Evolutionary conservation across 1,284 basidiomycete species (phyloP), one percentile per base, ranked within the genome.

Genomic region (Ustilago xerochloae): DNA sequence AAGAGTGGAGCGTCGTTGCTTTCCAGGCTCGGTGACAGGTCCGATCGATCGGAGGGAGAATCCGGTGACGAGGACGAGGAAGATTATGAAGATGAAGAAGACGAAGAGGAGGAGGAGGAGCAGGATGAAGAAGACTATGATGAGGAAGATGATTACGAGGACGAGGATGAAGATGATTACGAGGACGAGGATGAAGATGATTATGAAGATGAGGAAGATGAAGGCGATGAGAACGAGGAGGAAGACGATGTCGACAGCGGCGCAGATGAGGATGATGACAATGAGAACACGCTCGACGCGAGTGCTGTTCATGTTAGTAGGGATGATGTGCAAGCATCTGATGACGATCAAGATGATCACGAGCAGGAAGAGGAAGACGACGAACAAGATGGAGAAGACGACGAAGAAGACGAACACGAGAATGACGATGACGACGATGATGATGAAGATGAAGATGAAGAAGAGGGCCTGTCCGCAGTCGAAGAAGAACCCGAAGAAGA

Each of bases 41-140:
- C 50, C 16, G 32, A 29, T 2, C 51, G 49, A 7, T 69, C 89
- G 6, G 45, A n/a, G 12, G 12, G 9, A 4, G 89, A 87, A 6
- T 89, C 88, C 3, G 89, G 89, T 5, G 89, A 91, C 78, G 90
- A 92, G 63, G 82, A 84, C 18, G 85, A 86, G 36, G 81, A 82
- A 20, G 85, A 85, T 22, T 69, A 85, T n/a, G 82, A 84, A 4
- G 83, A 83, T 0, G 84, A 85, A 46, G 74, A 85, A 13, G 83
- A 81, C 89, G 90, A 18, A 81, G 6, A 36, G 0, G 60, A 67
- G 12, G 78, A 46, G 46, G 75, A 52, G 69, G 24, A 89, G 66
- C 35, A 89, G 87, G 79, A 78, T 63, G 68, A 58, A 90, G 87
- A 24, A 90, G 89, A 53, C 90, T 63, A 26, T 89, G 90, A 22